Evolutionary conservation across 1,284 basidiomycete genomes (phyloP), one percentile per base, ranked within the genome.

Genomic region (Volvariella volvacea): DNA sequence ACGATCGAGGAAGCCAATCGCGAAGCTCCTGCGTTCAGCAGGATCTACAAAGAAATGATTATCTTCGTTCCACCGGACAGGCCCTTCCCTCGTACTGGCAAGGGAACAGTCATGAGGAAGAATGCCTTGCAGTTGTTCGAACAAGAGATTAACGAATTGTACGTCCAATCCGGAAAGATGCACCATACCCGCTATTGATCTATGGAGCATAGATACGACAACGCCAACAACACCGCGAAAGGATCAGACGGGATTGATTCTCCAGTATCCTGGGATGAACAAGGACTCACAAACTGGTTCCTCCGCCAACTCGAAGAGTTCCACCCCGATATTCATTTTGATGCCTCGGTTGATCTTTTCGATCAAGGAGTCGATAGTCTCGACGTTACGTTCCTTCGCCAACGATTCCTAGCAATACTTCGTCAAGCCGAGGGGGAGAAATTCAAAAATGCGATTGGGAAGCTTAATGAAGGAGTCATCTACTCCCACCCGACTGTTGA

Each of bases 41-140:
- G 65, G 22, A 63, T 73, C 16, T 68, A 64, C 52, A 68, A 69
- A 44, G 69, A 68, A 42, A 65, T 68, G 64, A 64, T 70, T 16
- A 42, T 68, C 1, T 45, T 68, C 28, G 51, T 60, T 0, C 53
- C 52, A 1, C 41, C 43, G 1, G 55, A 58, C 1, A 68, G 65
- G 42, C 65, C 64, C 4, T 51, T 70, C 8, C 58, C 62, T 7
- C 54, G 64, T 4, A 47, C 63, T n/a, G 60, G 52, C 3, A 69
- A 70, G 47, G 66, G 65, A 0, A 67, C 65, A 0, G 55, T 70
- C 2, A 61, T 62, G 57, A 51, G 63, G 9, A 67, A 70, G 44
- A 52, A 57, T 6, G 61, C 65, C 0, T 47, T 71, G 22, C 41
- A 46, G 4, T 22, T 46, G 3, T 70, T 67, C 45, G 50, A 57